These are phyloP conservation scores for Phaeosphaeria sp. DNA, from an alignment of 2,329 filamentous ascomycete genomes.

Conservation along the genomic window DNA sequence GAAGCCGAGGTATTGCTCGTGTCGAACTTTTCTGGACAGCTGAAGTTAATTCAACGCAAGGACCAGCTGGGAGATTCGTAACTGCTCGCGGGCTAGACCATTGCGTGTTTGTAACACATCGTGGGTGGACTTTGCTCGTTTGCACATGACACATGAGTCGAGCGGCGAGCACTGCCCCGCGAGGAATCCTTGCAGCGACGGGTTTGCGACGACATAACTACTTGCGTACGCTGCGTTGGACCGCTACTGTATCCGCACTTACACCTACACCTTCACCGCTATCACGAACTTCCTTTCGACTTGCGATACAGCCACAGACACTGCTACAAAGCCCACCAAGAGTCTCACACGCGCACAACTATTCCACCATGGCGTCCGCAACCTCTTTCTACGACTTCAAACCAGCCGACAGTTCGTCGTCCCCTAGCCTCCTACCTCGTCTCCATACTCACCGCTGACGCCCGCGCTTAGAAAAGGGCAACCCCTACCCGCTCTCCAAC, in stretches of 20 bases:
- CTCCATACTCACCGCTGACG: too few relatives aligned
- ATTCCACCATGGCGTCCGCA: slow-evolving; percentile 67
- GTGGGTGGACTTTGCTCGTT: background rate
- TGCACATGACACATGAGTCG: slow-evolving; percentile 18
- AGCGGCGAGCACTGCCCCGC: slow-evolving; percentile 17
- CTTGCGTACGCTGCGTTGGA: background rate
- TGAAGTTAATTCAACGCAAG: background rate
- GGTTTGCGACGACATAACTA: background rate
- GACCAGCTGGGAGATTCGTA: slow-evolving; percentile 1
- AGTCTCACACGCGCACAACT: slow-evolving; percentile 10
- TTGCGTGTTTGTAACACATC: background rate
- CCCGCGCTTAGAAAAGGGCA: slow-evolving; percentile 82
- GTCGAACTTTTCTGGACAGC: background rate
- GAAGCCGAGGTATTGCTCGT: slow-evolving; percentile 2
- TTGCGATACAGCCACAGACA: background rate
- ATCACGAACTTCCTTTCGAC: background rate
- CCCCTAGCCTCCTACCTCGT: too few relatives aligned
- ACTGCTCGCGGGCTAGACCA: background rate
- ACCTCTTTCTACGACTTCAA: slow-evolving; percentile 84
- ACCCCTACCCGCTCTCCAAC: slow-evolving; percentile 70
- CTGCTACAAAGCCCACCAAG: slow-evolving; percentile 3
- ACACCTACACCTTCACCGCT: background rate
- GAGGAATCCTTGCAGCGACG: slow-evolving; percentile 2
- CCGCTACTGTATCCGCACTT: background rate
- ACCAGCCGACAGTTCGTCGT: slow-evolving; percentile 75